Evolutionary conservation across 75 land plant species (phyloP).

Genomic region (Pinus albicaulis): DNA sequence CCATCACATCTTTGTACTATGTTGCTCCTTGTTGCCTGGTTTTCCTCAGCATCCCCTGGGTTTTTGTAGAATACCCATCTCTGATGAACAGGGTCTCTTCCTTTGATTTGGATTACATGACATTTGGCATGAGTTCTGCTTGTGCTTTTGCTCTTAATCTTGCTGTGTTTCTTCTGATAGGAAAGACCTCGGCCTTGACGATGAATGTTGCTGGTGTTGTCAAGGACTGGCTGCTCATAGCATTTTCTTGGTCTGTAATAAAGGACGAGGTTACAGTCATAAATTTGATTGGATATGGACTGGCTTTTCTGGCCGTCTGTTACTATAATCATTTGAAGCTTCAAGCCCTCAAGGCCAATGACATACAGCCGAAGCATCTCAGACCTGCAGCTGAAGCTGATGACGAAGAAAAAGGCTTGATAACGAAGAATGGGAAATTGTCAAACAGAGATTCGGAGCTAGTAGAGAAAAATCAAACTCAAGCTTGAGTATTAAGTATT

Average conservation of each 20-base stretch:
- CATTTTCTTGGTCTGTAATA: constrained; percentile 96
- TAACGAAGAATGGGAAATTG: constrained; percentile 19
- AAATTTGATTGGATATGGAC: constrained; percentile 80
- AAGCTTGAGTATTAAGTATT: not conserved
- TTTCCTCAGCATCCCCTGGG: constrained; percentile 90
- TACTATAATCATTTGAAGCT: constrained; percentile 88
- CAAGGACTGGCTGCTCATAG: constrained; percentile 96
- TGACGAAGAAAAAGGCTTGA: constrained; percentile 18
- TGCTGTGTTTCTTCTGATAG: constrained; percentile 88
- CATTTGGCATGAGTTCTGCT: constrained; percentile 81
- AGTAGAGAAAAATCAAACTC: constrained; percentile 3
- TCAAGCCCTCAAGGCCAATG: constrained; percentile 79
- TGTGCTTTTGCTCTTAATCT: constrained; percentile 93
- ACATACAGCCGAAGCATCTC: constrained; percentile 56
- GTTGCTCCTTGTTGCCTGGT: constrained; percentile 89
- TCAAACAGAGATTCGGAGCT: not conserved
- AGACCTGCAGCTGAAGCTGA: constrained; percentile 60
- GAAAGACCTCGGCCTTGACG: constrained; percentile 92
- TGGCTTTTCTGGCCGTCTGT: constrained; percentile 86
- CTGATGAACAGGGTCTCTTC: constrained; percentile 43
- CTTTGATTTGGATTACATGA: constrained; percentile 57
- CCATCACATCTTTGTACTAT: constrained; percentile 92
- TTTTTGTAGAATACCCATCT: constrained; percentile 69
- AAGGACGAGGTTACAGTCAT: constrained; percentile 77
- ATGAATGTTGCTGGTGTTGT: constrained; percentile 99